Evolutionary conservation across 2,329 filamentous ascomycete species (phyloP), one percentile per base, ranked within the genome.

Genomic region (Colletotrichum tropicicola): DNA sequence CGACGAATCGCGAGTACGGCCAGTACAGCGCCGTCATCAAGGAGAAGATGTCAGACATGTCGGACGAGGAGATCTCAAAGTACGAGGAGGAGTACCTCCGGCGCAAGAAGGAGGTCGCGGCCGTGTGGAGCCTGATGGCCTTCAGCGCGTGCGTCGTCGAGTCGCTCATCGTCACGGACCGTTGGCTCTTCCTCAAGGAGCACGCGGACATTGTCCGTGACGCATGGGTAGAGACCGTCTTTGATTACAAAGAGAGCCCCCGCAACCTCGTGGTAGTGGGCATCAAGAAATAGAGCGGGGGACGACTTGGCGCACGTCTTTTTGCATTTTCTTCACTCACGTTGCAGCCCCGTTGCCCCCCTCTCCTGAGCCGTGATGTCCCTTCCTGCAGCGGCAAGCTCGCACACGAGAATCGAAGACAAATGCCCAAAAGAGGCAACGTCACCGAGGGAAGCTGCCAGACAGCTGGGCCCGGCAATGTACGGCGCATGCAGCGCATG

Each of bases 51-150:
- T 83, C 78, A 1, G 80, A 78, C 17, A 83, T 98, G 66, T 91
- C 88, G 0, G 92, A 97, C 70, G 89, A 90, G 39, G 90, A 94
- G 68, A 90, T 98, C 49, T 82, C 85, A 9, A 77, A 71, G 13
- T 99, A 98, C 75, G 91, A 92, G 72, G 72, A 75, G 9, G 75
- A 78, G 43, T 98, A 91, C 77, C 75, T 76, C 28, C 83, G 84
- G 39, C 84, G 91, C 58, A 93, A 91, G 80, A 92, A 93, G 71
- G 91, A 98, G 73, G 80, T 99, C 39, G 93, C 91, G 73, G 86
- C 97, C 7, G 88, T 97, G 64, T 99, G 96, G 96, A 93, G 89
- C 70, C 77, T 99, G 72, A 99, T 99, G 95, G 94, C 96, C 1
- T 98, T 97, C 72, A 97, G 93, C 75, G 94, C 95, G 3, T 89